Base-by-base conservation (phyloP, 805 yeast genomes). In the Starmerella kuoi region DNA sequence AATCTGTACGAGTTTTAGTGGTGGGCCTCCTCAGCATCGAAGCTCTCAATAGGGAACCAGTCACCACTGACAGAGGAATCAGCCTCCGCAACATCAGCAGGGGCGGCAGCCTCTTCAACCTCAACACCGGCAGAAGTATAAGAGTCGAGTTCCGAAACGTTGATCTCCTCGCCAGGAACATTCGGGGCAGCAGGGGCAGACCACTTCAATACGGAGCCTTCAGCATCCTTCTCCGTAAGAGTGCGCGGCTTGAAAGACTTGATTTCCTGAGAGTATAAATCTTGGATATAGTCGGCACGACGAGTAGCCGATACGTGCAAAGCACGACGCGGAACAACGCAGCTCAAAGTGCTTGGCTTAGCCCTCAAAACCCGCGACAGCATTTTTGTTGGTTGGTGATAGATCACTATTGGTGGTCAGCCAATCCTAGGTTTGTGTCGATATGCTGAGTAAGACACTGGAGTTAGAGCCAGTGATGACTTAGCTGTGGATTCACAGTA, bases 241-340 rank as follows among this genome's bases (percentile, higher is more conserved):
- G 85, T 76, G 46, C 79, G 73, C 61, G 95, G 87, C 72, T 86
- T 85, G 77, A 83, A 87, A 49, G 76, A 75, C 69, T 79, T 83
- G 66, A 91, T 70, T 66, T 87, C 94, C 63, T 73, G 76, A 60
- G 88, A 67, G 70, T 87, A 87, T 55, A 87, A 73, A 54, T 87
- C 95, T 63, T 83, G 73, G 60, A 87, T 64, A 61, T 81, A 69
- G 72, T 87, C 73, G 54, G 52, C 49, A 37, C 58, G 56, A 24
- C 48, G 53, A 18, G 38, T 54, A 17, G 45, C 45, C 11, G 58
- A 51, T 31, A 56, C 52, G 54, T 50, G 55, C 51, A 56, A 37
- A 41, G 44, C 20, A 36, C 52, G 52, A 32, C 40, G 39, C 44
- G 45, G 15, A n/a, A 38, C 40, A 24, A 32, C 37, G 26, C 34